Base-by-base conservation (phyloP, 2,329 filamentous ascomycete genomes). In the Penicillium sp. region DNA sequence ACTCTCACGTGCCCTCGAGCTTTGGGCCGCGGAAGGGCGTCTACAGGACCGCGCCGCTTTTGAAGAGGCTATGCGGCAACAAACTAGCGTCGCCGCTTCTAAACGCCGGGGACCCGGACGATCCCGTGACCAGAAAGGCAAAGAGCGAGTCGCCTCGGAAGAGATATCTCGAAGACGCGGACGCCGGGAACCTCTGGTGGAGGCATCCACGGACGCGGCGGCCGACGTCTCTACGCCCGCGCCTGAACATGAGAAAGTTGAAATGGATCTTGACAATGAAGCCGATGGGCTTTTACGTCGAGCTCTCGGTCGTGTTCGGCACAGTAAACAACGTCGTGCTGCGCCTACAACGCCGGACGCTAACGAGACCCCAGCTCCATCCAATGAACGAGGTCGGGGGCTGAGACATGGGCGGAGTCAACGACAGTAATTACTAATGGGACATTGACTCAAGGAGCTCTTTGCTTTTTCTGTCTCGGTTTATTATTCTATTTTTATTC, bases 1-100 rank as follows among this genome's bases (percentile, higher is more conserved):
- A 11, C 64, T 76, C 4, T 71, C 69, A 12, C 69, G 71, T 2
- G 73, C 73, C 0, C 60, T 76, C 30, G 73, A 76, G 49, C 68
- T 76, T 38, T 76, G 74, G 74, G 67, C 73, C 3, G 27, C 69
- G 2, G 73, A 76, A 46, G 67, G 68, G 12, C 63, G 63, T 13
- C 60, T 62, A 13, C 54, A 60, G 19, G 63, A 25, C 29, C 53
- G 50, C 3, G 30, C 29, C 12, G 13, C 50, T 3, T 52, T 54
- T 6, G 57, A 60, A n/a, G 56, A 54, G 18, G 36, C 35, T 6
- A 41, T 48, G 13, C 53, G 42, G 13, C 53, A 41, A n/a, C 33
- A 43, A 37, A n/a, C 31, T 13, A 44, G 25, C 19, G 33, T 14
- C 5, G n/a, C 46, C 49, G 27, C 52, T 9, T 44, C 48, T n/a